Conservation (phyloP, 1,284 basidiomycete species). For the Porogramme epimiltina region DNA sequence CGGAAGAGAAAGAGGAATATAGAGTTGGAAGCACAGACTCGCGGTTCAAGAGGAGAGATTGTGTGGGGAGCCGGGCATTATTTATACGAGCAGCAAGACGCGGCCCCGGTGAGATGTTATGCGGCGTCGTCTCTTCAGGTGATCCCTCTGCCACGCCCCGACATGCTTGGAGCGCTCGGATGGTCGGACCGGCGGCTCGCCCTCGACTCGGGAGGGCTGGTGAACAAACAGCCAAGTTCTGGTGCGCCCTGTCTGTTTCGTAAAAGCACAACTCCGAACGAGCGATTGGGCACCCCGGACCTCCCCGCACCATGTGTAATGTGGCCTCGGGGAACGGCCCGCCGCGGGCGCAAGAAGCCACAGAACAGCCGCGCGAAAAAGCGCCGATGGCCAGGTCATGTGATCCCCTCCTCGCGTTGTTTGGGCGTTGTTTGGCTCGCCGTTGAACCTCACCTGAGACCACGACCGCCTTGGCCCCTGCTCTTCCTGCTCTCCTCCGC, state of each 20-base stretch:
- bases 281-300: background rate
- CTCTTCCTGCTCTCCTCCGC: background rate
- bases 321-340: too few relatives aligned
- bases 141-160: background rate
- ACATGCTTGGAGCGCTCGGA: too few relatives aligned
- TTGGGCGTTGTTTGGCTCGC: conserved; percentile 27
- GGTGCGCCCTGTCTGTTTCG: too few relatives aligned
- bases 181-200: too few relatives aligned
- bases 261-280: too few relatives aligned
- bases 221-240: too few relatives aligned
- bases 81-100: conserved; percentile 6
- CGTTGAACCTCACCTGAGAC: conserved; percentile 20
- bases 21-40: background rate
- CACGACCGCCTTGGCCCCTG: conserved; percentile 9
- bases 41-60: background rate
- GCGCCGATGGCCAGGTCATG: conserved; percentile 12
- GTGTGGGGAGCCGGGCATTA: conserved; percentile 1
- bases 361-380: background rate
- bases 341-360: background rate
- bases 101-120: background rate
- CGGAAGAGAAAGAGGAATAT: background rate
- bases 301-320: too few relatives aligned
- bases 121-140: conserved; percentile 3
- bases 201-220: too few relatives aligned
- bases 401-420: conserved; percentile 25